Evolutionary conservation across 192 early-diverging fungal genomes (phyloP), one percentile per base, ranked within the genome.

Genomic region (Coemansia reversa): DNA sequence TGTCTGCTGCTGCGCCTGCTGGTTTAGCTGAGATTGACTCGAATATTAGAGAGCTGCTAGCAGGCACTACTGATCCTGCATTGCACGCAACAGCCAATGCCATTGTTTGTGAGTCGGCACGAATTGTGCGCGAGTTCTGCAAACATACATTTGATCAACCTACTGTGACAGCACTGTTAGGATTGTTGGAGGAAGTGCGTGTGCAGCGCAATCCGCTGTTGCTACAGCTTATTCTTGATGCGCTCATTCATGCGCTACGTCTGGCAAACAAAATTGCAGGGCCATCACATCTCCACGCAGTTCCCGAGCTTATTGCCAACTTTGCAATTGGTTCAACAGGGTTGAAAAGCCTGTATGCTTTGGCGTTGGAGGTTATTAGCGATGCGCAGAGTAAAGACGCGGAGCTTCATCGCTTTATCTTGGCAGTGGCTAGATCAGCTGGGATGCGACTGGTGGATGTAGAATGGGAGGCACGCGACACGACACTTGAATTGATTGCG

Each of bases 401-500:
- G 0, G 58, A 7, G 24, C 42, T 54, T 50, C 24, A 0, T 0
- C 24, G 19, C 27, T 71, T 66, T 56, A 22, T 20, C 18, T 16
- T 1, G 4, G 24, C 51, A 16, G 35, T 81, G 16, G 29, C 39
- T 18, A 55, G 24, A 33, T 49, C 68, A 2, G 18, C 70, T 4
- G 20, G 60, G 2, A 29, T 47, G 4, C 60, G 79, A 14, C 24
- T 81, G 64, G 73, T 45, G 0, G 79, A 81, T 24, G 67, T 73
- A 14, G 73, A 72, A 62, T 81, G 79, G 79, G 79, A 81, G 55
- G 60, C 64, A 2, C 51, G 79, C 5, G 79, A 81, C 53, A 67
- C 69, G 12, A 69, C 60, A 25, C 49, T 76, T 6, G 79, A 81
- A 66, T 72, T 81, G 60, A 20, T 76, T 2, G 20, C 55, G 4